phyloP scores from a whole-genome alignment of 2,329 filamentous ascomycete species.

The Fusarium ambrosium region DNA sequence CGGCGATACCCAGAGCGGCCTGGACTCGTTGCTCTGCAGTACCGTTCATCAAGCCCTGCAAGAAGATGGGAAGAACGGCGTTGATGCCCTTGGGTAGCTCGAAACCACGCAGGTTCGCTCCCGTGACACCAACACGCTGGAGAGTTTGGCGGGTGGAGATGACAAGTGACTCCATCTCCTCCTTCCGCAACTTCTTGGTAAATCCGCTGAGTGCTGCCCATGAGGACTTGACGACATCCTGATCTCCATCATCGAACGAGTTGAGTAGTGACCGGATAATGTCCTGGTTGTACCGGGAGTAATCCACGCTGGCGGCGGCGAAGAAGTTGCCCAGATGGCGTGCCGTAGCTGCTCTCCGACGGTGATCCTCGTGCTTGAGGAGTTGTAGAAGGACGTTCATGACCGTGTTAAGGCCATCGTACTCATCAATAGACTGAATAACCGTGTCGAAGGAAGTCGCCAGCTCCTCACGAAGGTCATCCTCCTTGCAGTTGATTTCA shows the following conservation, averaged over 20 bases:
- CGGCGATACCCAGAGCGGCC: conserved; percentile 92
- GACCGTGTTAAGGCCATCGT: conserved; percentile 92
- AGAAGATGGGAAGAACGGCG: conserved; percentile 94
- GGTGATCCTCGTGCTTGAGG: conserved; percentile 93
- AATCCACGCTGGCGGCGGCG: conserved; percentile 82
- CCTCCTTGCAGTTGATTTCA: conserved; percentile 82
- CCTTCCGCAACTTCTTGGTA: conserved; percentile 91
- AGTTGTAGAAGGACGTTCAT: conserved; percentile 94
- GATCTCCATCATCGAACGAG: conserved; percentile 90
- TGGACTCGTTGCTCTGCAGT: conserved; percentile 92
- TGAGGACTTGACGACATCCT: conserved; percentile 86
- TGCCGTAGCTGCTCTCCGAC: conserved; percentile 82
- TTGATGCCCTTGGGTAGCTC: conserved; percentile 96
- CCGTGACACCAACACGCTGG: conserved; percentile 88
- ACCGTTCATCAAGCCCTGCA: conserved; percentile 98
- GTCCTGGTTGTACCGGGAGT: conserved; percentile 95
- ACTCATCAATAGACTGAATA: conserved; percentile 93
- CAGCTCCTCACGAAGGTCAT: conserved; percentile 79
- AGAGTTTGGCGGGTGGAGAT: conserved; percentile 87
- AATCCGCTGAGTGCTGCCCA: conserved; percentile 90
- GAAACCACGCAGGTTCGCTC: conserved; percentile 88
- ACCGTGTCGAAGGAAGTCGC: conserved; percentile 89
- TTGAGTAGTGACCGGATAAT: conserved; percentile 91
- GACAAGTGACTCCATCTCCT: conserved; percentile 97
- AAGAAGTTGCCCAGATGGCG: conserved; percentile 91